These are phyloP conservation scores for Penicillium sp. DNA, from an alignment of 2,329 filamentous ascomycete species.

Conservation along the genomic window DNA sequence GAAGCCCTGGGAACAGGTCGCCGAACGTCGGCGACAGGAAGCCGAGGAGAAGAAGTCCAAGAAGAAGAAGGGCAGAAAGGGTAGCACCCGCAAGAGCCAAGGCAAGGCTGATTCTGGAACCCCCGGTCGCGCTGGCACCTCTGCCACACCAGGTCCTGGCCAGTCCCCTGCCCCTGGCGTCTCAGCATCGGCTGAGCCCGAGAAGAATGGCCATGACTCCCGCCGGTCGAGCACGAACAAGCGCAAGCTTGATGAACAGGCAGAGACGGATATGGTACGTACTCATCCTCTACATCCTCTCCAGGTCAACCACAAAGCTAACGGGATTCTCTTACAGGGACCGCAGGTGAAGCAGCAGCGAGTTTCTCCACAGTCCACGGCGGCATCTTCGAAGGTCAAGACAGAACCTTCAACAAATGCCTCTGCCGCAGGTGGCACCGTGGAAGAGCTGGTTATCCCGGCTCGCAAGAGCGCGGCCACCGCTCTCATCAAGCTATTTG, in stretches of 20 bases:
- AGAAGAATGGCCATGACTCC: conserved; percentile 29
- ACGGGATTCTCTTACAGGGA: conserved; percentile 28
- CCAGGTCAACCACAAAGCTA: conserved; percentile 16
- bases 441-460: conserved; percentile 56
- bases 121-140: conserved; percentile 31
- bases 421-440: conserved; percentile 30
- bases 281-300: neutral
- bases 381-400: conserved; percentile 28
- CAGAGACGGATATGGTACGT: conserved; percentile 35
- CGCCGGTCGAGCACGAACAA: conserved; percentile 37
- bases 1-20: conserved; percentile 75
- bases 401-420: conserved; percentile 32
- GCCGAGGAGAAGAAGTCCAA: conserved; percentile 54
- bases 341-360: conserved; percentile 43
- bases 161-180: conserved; percentile 22
- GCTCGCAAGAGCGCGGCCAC: conserved; percentile 65
- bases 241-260: conserved; percentile 43
- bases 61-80: conserved; percentile 53
- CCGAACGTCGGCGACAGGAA: conserved; percentile 60
- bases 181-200: conserved; percentile 23
- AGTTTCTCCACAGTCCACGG: conserved; percentile 28
- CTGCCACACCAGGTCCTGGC: conserved; percentile 25
- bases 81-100: conserved; percentile 60
- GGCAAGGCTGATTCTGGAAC: conserved; percentile 45
- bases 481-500: conserved; percentile 65